Percentiles rank a stretch among this genome's conserved stretches.
These are phyloP conservation scores for Filosporella fistucella DNA, from an alignment of 495 filamentous ascomycete genomes.

Conservation along the genomic window DNA sequence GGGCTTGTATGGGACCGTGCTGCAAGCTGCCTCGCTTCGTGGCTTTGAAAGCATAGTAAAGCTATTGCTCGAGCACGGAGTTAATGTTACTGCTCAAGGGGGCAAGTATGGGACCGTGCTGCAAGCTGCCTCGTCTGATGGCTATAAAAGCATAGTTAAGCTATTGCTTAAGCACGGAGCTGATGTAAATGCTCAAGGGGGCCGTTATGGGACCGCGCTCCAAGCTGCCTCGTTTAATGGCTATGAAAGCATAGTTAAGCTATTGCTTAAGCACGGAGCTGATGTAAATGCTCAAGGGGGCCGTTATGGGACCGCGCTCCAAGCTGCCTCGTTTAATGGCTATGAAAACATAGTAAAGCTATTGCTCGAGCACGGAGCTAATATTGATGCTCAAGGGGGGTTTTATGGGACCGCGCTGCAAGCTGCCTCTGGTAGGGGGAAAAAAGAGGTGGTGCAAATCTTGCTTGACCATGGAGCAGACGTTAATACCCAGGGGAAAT, in stretches of 20 bases:
- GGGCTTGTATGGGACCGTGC: background rate
- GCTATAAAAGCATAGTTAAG: background rate
- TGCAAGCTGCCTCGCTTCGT: background rate
- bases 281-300: slow-evolving; percentile 20
- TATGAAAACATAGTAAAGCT: slow-evolving; percentile 16
- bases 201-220: background rate
- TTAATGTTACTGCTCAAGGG: too few relatives aligned
- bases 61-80: slow-evolving; percentile 10
- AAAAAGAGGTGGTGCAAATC: slow-evolving; percentile 15
- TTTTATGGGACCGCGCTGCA: slow-evolving; percentile 11
- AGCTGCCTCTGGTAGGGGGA: slow-evolving; percentile 16
- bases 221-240: background rate
- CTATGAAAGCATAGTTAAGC: background rate
- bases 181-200: background rate
- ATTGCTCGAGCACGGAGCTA: slow-evolving; percentile 10
- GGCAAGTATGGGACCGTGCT: slow-evolving; percentile 5
- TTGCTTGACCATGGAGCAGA: slow-evolving; percentile 17
- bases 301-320: slow-evolving; percentile 12
- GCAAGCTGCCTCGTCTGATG: background rate
- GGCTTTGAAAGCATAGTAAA: background rate
- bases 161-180: slow-evolving; percentile 1
- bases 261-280: slow-evolving; percentile 10
- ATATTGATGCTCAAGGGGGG: slow-evolving; percentile 4
- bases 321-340: slow-evolving; percentile 17
- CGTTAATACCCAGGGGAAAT: slow-evolving; percentile 1